A percentile compares a stretch with the other conserved stretches of the same genome.
Evolutionary conservation across 805 yeast genomes (phyloP).

Genomic region (Candida taoyuanica): DNA sequence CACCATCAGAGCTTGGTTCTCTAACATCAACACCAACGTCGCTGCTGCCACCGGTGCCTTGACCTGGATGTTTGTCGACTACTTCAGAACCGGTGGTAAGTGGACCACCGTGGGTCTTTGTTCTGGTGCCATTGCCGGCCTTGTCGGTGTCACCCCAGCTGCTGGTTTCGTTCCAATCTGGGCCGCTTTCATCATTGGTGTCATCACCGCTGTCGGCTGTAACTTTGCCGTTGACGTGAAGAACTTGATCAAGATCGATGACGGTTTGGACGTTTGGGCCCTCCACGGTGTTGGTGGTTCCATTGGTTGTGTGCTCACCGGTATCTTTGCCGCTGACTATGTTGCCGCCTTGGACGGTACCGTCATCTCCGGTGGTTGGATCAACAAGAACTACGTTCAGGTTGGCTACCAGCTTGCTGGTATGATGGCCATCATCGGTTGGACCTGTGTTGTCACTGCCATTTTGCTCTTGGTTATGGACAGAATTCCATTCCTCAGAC

Average conservation of each 20-base stretch:
- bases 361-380: constrained; percentile 79
- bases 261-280: constrained; percentile 92
- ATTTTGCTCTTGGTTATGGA: constrained; percentile 63
- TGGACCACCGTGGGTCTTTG: constrained; percentile 95
- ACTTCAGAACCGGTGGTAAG: constrained; percentile 70
- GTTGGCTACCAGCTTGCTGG: constrained; percentile 88
- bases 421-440: constrained; percentile 59
- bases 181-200: constrained; percentile 81
- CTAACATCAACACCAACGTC: constrained; percentile 85
- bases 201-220: constrained; percentile 69
- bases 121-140: constrained; percentile 89
- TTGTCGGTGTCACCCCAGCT: constrained; percentile 94
- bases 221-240: constrained; percentile 85
- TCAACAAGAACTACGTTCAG: constrained; percentile 77
- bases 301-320: constrained; percentile 79
- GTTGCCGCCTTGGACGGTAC: constrained; percentile 79
- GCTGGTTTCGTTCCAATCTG: constrained; percentile 95
- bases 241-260: constrained; percentile 70
- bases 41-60: constrained; percentile 94
- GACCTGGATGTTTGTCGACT: constrained; percentile 91
- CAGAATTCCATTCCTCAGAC: constrained; percentile 71
- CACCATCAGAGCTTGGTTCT: constrained; percentile 90
- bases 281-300: constrained; percentile 93
- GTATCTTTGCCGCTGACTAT: constrained; percentile 89
- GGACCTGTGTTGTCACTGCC: constrained; percentile 73